Base-by-base conservation (phyloP, 1,139 yeast species). In the Suhomyces kunorum region DNA sequence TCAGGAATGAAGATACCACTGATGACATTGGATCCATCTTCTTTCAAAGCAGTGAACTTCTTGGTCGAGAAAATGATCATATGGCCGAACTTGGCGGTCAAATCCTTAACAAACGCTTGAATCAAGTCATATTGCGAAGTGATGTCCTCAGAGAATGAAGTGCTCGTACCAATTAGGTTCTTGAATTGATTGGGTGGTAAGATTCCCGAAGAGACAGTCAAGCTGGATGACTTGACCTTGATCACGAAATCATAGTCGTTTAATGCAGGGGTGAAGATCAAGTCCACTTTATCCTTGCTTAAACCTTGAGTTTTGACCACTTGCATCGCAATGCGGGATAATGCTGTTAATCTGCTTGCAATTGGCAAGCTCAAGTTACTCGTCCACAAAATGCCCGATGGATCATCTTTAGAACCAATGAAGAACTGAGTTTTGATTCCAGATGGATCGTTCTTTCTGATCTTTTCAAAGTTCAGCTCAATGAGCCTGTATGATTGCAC, bases 301-400 rank as follows among this genome's bases (percentile, higher is more conserved):
- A 79, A 49, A 2, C 80, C 83, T 20, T 59, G 56, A 2, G 54
- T 55, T 39, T 71, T 74, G 14, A 84, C 58, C 44, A 84, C 58
- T 25, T 74, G 74, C 32, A 77, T 65, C 0, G 94, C 92, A 23
- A 85, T 89, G 50, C 89, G 79, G 1, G 97, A 80, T 46, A 92
- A 74, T 0, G 95, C 92, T 0, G 98, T 90, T 48, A 90, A 67
- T 66, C 98, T 80, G 16, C 90, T 77, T 2, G 96, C 90, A 42
- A 89, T 82, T 8, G 95, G 90, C 39, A 88, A 70, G 12, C 84
- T 80, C 30, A 83, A 65, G 39, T 76, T 76, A 47, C 79, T 77
- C 3, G 96, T 80, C 92, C 96, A 92, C 44, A 86, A 60, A 26
- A 82, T 80, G 36, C 98, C 98, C 11, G 92, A 78, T 9, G 82